Percentiles rank a stretch among this genome's conserved stretches.
These are phyloP conservation scores for Coriolopsis trogii DNA, from an alignment of 1,284 basidiomycete genomes.

Conservation along the genomic window DNA sequence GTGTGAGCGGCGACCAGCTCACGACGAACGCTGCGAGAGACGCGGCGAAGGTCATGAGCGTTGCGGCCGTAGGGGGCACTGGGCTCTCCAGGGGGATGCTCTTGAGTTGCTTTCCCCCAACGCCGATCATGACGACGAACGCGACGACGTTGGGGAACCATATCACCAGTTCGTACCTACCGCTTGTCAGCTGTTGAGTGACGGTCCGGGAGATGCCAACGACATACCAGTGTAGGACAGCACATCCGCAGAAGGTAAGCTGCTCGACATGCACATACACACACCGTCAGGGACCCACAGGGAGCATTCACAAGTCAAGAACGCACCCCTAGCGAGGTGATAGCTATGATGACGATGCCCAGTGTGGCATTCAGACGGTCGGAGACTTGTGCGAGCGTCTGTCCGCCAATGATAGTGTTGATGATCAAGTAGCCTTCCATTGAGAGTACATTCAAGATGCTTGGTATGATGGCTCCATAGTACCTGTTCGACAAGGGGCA, in stretches of 20 bases:
- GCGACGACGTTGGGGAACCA: slow-evolving; percentile 72
- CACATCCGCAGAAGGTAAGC: slow-evolving; percentile 62
- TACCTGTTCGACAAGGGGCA: slow-evolving; percentile 44
- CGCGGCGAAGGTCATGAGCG: slow-evolving; percentile 38
- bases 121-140: slow-evolving; percentile 66
- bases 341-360: slow-evolving; percentile 79
- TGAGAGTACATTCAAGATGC: slow-evolving; percentile 63
- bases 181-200: too few relatives aligned
- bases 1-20: slow-evolving; percentile 56
- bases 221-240: slow-evolving; percentile 56
- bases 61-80: slow-evolving; percentile 31
- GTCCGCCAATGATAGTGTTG: slow-evolving; percentile 76
- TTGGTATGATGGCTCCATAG: slow-evolving; percentile 64
- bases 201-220: too few relatives aligned
- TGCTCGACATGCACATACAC: slow-evolving; percentile 1
- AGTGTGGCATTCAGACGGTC: slow-evolving; percentile 50
- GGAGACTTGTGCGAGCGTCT: slow-evolving; percentile 67
- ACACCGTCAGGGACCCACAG: neutral
- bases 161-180: slow-evolving; percentile 56
- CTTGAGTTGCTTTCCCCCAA: slow-evolving; percentile 53
- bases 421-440: slow-evolving; percentile 74
- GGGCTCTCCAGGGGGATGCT: slow-evolving; percentile 30
- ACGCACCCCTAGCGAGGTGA: slow-evolving; percentile 63
- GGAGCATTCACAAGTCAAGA: slow-evolving; percentile 19
- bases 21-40: slow-evolving; percentile 48